Evolutionary conservation across 148 eudicot species (phyloP), one percentile per base, ranked within the genome.

Genomic region (Rhododendron henanense): DNA sequence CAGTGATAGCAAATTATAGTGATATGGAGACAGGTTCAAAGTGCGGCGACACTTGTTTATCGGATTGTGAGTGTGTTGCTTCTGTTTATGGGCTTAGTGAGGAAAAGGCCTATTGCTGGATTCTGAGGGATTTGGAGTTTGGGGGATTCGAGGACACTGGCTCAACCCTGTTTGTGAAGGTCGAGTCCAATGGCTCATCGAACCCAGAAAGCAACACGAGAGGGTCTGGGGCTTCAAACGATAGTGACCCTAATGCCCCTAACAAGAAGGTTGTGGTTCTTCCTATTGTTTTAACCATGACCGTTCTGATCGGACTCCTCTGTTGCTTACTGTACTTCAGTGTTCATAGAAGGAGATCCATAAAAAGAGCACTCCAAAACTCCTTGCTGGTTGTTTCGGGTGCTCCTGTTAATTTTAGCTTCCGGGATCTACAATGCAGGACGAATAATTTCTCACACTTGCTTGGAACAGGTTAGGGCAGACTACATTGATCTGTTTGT

Each of bases 111-210:
- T 95, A 93, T 80, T 96, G 99, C 82, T 96, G 99, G 99, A 87
- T 95, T 39, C 79, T 96, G 75, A 93, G 81, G 83, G 91, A 92
- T 59, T 86, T 96, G 91, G 95, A 93, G 87, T 96, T 90, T 83
- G 99, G 99, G 16, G 99, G 99, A 59, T 96, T 91, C 69, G 93
- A 94, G 88, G 97, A 96, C 83, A 90, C 96, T 23, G 94, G 94
- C 8, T 94, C 98, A 10, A 96, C 99, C 41, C 85, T 96, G 85
- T 96, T 94, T 31, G 92, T 96, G 31, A 95, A 95, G 91, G 93
- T 89, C 10, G 89, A 89, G 57, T 87, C 90, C 0, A 91, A 92
- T 59, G 90, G 87, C 35, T 87, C 93, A n/a, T 87, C 83, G 55
- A 85, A 85, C 19, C 57, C 61, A 19, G 25, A 88, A 82, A 48